These are phyloP conservation scores for Odontarrhena argentea DNA, from an alignment of 345 rosid genomes.

Conservation along the genomic window DNA sequence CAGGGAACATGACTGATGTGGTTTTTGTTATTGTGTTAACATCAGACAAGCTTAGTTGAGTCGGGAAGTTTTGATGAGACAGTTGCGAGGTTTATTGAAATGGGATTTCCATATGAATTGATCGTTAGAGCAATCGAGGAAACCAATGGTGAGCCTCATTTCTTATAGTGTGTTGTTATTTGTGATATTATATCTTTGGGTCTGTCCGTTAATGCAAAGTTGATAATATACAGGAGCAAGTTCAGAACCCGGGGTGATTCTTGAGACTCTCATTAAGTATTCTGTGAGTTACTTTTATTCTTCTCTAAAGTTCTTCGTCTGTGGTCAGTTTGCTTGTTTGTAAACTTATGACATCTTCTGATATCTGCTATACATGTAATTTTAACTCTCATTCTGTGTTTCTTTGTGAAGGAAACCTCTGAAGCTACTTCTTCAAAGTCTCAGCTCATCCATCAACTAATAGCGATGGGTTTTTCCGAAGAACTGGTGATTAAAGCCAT, in stretches of 20 bases:
- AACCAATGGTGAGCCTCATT: no score
- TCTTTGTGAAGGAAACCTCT: background rate
- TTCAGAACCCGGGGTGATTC: slow-evolving; percentile 13
- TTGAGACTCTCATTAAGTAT: slow-evolving; percentile 24
- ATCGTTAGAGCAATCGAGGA: no score
- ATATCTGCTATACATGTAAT: background rate
- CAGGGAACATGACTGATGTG: no score
- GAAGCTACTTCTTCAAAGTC: slow-evolving; percentile 12
- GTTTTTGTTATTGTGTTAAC: no score
- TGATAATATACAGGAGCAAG: background rate
- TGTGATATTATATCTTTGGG: background rate
- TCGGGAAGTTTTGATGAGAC: no score
- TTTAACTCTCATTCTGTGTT: background rate
- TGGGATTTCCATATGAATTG: no score
- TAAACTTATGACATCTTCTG: background rate
- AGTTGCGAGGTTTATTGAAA: no score
- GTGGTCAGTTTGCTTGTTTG: background rate
- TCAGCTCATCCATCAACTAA: background rate
- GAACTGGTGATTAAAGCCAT: no score
- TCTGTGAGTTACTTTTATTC: slow-evolving; percentile 10
- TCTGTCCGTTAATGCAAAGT: background rate
- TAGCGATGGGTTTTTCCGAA: slow-evolving; percentile 4
- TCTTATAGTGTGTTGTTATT: no score
- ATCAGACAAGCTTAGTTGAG: no score
- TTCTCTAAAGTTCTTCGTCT: background rate